phyloP scores from a whole-genome alignment of 352 stramenopile genomes.

The Phytophthora boehmeriae region DNA sequence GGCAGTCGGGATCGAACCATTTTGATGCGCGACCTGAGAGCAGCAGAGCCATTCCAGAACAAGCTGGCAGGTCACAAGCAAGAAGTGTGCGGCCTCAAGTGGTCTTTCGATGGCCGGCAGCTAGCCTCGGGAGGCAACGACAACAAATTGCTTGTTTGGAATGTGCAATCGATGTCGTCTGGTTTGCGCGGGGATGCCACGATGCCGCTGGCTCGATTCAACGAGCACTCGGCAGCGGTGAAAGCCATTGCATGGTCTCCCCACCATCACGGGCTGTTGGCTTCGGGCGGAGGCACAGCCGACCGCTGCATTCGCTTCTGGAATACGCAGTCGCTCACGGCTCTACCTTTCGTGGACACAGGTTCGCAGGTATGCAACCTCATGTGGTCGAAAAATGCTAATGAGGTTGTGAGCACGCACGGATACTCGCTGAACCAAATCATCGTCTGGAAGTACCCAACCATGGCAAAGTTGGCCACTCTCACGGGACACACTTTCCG shows the following conservation, averaged over 20 bases:
- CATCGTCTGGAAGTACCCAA: conserved; percentile 97
- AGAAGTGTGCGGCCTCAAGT: conserved; percentile 96
- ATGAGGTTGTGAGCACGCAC: conserved; percentile 99
- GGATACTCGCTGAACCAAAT: conserved; percentile 98
- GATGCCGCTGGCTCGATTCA: conserved; percentile 90
- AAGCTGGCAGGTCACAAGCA: conserved; percentile 78
- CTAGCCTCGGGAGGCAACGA: conserved; percentile 96
- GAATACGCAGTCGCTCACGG: conserved; percentile 93
- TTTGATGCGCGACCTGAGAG: conserved; percentile 92
- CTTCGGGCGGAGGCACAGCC: conserved; percentile 95
- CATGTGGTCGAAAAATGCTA: conserved; percentile 97
- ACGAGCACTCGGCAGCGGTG: conserved; percentile 96
- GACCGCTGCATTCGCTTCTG: conserved; percentile 98
- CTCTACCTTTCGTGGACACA: conserved; percentile 94
- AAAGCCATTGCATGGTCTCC: conserved; percentile 98
- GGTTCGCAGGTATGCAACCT: conserved; percentile 98
- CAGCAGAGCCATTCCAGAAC: conserved; percentile 54
- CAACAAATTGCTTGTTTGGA: conserved; percentile 98
- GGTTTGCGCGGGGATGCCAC: conserved; percentile 32
- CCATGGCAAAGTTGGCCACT: conserved; percentile 96
- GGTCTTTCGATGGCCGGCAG: conserved; percentile 94
- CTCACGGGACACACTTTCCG: conserved; percentile 96
- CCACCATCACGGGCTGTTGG: conserved; percentile 95
- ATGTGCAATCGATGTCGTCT: conserved; percentile 65
- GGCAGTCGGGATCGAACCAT: conserved; percentile 95